Conservation (phyloP, 495 filamentous ascomycete genomes). For the Daldinia childiae region DNA sequence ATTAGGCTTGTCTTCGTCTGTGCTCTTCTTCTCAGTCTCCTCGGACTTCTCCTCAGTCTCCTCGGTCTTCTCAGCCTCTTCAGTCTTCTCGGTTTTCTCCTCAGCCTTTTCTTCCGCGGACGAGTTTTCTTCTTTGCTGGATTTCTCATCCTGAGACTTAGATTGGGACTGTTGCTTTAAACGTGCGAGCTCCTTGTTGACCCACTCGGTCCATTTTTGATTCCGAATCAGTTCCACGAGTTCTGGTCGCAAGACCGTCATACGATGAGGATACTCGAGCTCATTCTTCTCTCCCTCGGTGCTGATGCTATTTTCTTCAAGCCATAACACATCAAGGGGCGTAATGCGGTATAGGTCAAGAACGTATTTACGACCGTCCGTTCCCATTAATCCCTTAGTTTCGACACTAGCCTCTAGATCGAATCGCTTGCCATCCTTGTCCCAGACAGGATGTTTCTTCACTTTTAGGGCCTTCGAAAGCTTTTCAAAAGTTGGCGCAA, state of each 20-base stretch:
- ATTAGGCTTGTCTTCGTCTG: conserved; percentile 44
- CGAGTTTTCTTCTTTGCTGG: conserved; percentile 38
- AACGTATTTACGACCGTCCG: conserved; percentile 95
- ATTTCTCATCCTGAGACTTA: conserved; percentile 42
- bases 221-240: conserved; percentile 86
- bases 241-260: conserved; percentile 91
- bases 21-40: conserved; percentile 29
- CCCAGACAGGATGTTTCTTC: conserved; percentile 97
- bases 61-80: too few relatives aligned
- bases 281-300: conserved; percentile 56
- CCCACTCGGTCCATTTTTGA: conserved; percentile 85
- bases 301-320: conserved; percentile 70
- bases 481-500: conserved; percentile 86
- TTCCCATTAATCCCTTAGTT: conserved; percentile 97
- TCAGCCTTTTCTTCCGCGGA: conserved; percentile 37
- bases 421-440: conserved; percentile 90
- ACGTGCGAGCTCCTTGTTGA: conserved; percentile 73
- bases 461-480: conserved; percentile 85
- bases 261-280: conserved; percentile 86
- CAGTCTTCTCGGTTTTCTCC: neutral
- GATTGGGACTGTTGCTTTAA: conserved; percentile 53
- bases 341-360: conserved; percentile 96
- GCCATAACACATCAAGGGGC: conserved; percentile 88
- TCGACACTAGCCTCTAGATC: conserved; percentile 96
- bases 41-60: neutral